Conservation (phyloP, 176 grass and related monocot genomes). For the Oryza glumipatula region DNA sequence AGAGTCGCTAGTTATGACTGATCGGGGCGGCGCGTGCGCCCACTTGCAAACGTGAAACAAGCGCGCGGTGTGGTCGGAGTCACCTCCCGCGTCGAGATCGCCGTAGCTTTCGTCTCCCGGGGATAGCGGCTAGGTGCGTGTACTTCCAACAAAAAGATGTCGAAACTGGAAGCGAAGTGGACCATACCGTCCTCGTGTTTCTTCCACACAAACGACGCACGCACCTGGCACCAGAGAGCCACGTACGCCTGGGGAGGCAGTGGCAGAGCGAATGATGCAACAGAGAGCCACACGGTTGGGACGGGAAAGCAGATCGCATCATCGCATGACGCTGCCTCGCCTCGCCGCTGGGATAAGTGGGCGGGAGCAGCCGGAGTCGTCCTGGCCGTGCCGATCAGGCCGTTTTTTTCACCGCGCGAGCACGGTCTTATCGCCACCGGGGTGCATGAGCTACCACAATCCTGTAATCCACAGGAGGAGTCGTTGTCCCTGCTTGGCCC, state of each 20-base stretch:
- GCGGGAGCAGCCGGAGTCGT: neutral
- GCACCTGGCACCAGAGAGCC: neutral
- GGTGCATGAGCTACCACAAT: neutral
- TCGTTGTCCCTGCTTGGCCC: neutral
- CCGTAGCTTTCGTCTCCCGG: slow-evolving; percentile 10
- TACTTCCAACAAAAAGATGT: neutral
- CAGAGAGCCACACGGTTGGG: too few species aligned
- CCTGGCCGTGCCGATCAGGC: neutral
- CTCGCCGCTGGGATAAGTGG: neutral
- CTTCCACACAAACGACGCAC: neutral
- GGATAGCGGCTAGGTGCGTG: neutral
- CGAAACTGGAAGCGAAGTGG: slow-evolving; percentile 6
- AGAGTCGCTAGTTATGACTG: neutral
- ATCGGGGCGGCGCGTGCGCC: neutral
- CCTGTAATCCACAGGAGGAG: neutral
- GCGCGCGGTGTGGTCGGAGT: slow-evolving; percentile 12
- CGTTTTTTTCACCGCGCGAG: neutral
- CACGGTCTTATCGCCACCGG: neutral
- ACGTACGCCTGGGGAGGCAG: neutral
- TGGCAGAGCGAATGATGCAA: too few species aligned
- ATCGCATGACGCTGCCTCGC: too few species aligned
- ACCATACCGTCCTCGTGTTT: neutral
- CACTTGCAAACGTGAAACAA: neutral
- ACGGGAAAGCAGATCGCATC: neutral
- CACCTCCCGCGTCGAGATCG: slow-evolving; percentile 22